These are phyloP conservation scores for Paramyrothecium roridum DNA, from an alignment of 2,329 filamentous ascomycete genomes.

Conservation along the genomic window DNA sequence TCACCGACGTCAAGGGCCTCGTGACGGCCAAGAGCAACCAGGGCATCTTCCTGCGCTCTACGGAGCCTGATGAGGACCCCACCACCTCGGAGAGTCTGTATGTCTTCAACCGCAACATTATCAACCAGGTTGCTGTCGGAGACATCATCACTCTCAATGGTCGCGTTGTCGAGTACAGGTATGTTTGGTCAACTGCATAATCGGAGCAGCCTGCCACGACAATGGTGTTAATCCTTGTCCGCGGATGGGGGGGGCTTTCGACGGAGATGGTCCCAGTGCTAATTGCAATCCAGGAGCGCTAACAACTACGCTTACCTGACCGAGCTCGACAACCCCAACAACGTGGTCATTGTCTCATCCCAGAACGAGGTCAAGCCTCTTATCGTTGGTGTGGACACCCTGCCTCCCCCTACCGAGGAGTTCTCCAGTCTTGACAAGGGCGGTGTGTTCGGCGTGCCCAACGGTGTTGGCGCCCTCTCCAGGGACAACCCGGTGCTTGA, in stretches of 20 bases:
- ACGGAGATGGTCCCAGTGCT: background rate
- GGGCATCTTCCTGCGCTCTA: slow-evolving; percentile 64
- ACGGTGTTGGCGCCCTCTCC: slow-evolving; percentile 57
- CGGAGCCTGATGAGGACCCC: slow-evolving; percentile 49
- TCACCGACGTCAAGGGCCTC: slow-evolving; percentile 59
- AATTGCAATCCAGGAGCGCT: slow-evolving; percentile 37
- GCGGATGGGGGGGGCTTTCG: background rate
- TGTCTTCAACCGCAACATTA: slow-evolving; percentile 53
- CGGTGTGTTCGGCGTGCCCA: slow-evolving; percentile 63
- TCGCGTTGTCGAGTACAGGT: slow-evolving; percentile 54
- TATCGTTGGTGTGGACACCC: slow-evolving; percentile 56
- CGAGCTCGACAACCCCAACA: slow-evolving; percentile 54
- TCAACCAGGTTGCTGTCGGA: slow-evolving; percentile 53
- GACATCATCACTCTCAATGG: slow-evolving; percentile 61
- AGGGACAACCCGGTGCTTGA: slow-evolving; percentile 57
- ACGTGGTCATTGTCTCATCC: slow-evolving; percentile 50
- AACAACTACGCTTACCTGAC: slow-evolving; percentile 60
- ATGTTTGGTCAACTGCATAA: slow-evolving; percentile 15
- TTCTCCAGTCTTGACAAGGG: slow-evolving; percentile 63
- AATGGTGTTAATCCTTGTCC: background rate
- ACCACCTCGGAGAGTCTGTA: slow-evolving; percentile 64
- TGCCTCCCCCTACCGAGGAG: slow-evolving; percentile 56
- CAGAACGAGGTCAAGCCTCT: slow-evolving; percentile 54
- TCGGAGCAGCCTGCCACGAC: background rate
- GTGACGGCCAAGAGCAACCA: slow-evolving; percentile 60